Conservation (phyloP, 1,284 basidiomycete genomes). For the Ganoderma multipileum region DNA sequence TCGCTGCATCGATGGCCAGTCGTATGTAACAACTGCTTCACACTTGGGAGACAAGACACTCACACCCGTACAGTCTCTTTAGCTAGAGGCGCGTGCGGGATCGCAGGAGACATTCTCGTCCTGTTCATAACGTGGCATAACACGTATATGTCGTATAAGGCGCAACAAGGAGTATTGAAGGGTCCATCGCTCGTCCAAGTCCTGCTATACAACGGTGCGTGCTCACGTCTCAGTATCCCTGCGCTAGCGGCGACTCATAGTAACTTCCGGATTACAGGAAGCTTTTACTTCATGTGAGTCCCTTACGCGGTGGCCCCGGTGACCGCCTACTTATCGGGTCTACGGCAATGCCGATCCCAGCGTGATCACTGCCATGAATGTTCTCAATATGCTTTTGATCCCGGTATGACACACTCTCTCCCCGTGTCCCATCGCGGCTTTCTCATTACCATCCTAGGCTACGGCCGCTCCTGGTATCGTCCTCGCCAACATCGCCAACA, state of each 20-base stretch:
- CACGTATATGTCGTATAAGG: background rate
- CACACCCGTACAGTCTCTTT: background rate
- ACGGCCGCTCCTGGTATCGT: too few relatives aligned
- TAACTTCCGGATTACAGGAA: background rate
- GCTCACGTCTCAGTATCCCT: background rate
- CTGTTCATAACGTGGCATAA: background rate
- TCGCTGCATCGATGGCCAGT: too few relatives aligned
- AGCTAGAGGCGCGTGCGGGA: background rate
- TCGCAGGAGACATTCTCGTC: background rate
- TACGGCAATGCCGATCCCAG: background rate
- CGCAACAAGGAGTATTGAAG: background rate
- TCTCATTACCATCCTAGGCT: too few relatives aligned
- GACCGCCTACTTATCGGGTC: too few relatives aligned
- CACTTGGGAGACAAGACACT: background rate
- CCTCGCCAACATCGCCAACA: too few relatives aligned
- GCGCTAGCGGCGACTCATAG: background rate
- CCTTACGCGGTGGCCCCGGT: too few relatives aligned
- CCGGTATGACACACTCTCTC: too few relatives aligned
- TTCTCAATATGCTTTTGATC: too few relatives aligned
- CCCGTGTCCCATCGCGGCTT: too few relatives aligned
- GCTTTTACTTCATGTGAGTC: background rate
- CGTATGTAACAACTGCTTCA: too few relatives aligned
- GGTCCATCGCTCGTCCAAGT: background rate
- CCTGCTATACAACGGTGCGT: background rate
- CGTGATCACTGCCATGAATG: too few relatives aligned